Percentiles rank a stretch among this genome's conserved stretches.
Conservation (phyloP, 257 asterid species). For the Solanum tarijense region DNA sequence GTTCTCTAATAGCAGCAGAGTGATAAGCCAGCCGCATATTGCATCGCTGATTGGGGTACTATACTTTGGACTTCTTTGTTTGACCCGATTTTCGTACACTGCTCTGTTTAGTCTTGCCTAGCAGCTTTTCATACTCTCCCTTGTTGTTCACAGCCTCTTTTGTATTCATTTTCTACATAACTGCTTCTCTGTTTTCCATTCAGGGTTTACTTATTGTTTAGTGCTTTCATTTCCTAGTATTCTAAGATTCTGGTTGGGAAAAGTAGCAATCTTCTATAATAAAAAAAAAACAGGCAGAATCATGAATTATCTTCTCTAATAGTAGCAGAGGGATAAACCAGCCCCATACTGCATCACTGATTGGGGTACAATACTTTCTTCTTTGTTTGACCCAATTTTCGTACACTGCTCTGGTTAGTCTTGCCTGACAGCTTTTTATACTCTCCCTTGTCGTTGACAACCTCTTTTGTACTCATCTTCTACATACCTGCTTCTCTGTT, state of each 20-base stretch:
- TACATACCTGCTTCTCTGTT: not conserved
- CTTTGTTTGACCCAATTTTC: not conserved
- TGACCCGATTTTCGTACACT: not conserved
- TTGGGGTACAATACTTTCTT: not conserved
- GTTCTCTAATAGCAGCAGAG: not conserved
- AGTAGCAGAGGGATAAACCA: not conserved
- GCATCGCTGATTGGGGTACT: not conserved
- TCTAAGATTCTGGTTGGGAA: not conserved
- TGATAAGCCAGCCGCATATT: not conserved
- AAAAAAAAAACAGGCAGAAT: not conserved
- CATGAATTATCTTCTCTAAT: not conserved
- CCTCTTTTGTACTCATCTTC: not conserved
- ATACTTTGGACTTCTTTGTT: not conserved
- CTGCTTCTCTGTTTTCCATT: not conserved
- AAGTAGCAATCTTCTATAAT: not conserved
- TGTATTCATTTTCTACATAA: not conserved
- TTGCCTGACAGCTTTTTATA: not conserved
- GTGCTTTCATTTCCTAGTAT: not conserved
- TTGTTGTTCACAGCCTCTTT: not conserved
- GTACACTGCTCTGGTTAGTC: not conserved
- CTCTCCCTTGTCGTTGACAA: not conserved
- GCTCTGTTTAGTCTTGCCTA: not conserved
- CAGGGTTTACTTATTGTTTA: not conserved
- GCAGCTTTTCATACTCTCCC: not conserved
- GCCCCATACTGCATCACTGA: not conserved